Evolutionary conservation across 2,329 filamentous ascomycete species (phyloP).

Genomic region (Aspergillus ruber): DNA sequence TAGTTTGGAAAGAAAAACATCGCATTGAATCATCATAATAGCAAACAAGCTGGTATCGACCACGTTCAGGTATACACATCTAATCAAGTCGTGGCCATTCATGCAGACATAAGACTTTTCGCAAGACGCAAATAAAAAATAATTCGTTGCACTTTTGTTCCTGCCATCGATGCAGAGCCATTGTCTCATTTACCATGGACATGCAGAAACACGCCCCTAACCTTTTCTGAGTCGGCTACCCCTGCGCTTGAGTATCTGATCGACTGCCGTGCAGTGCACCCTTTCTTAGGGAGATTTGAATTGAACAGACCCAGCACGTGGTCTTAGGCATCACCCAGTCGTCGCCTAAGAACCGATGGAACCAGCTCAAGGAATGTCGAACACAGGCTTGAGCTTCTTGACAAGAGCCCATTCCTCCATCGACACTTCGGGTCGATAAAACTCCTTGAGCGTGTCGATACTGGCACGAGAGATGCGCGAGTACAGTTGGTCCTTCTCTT

Average conservation of each 20-base stretch:
- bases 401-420: slow-evolving; percentile 95
- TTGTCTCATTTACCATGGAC: too few species aligned
- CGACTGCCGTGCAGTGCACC: too few species aligned
- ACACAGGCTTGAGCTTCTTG: slow-evolving; percentile 89
- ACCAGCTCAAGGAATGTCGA: slow-evolving; percentile 66
- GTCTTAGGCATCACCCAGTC: neutral
- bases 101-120: neutral
- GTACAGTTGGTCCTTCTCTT: slow-evolving; percentile 85
- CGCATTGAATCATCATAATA: neutral
- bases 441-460: slow-evolving; percentile 95
- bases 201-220: too few species aligned
- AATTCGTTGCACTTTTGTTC: neutral
- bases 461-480: slow-evolving; percentile 77
- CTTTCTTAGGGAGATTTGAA: too few species aligned
- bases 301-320: too few species aligned
- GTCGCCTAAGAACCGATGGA: neutral
- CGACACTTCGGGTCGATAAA: slow-evolving; percentile 77
- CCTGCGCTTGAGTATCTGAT: too few species aligned
- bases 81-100: neutral
- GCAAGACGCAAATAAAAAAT: neutral
- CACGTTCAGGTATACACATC: neutral
- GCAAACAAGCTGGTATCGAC: neutral
- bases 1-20: neutral
- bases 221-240: too few species aligned
- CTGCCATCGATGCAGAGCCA: too few species aligned